A percentile compares a stretch with the other conserved stretches of the same genome.
Conservation (phyloP, 352 stramenopile species). For the Globisporangium megalacanthum region DNA sequence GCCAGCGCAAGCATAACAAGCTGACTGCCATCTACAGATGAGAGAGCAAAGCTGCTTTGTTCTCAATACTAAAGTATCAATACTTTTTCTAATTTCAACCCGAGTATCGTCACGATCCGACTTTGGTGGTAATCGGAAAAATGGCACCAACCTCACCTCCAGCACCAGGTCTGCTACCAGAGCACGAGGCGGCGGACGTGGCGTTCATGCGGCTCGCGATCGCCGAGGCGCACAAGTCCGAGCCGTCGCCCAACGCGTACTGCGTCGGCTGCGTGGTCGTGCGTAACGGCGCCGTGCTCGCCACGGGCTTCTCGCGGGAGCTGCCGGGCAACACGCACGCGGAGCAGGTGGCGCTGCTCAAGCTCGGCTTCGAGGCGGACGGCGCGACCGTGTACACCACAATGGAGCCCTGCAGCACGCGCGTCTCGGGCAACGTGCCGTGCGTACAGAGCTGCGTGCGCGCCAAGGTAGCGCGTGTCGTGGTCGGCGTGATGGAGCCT, state of each 20-base stretch:
- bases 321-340: constrained; percentile 86
- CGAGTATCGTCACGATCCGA: too few species aligned
- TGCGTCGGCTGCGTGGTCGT: constrained; percentile 81
- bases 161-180: neutral
- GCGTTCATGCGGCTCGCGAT: constrained; percentile 76
- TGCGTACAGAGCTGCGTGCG: constrained; percentile 80
- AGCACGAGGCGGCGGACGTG: constrained; percentile 21
- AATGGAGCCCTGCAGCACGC: constrained; percentile 86
- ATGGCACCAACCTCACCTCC: neutral
- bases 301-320: constrained; percentile 79
- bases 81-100: too few species aligned
- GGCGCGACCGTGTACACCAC: constrained; percentile 83
- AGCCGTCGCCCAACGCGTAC: constrained; percentile 67
- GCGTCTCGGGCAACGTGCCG: constrained; percentile 79
- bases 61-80: neutral
- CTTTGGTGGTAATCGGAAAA: neutral
- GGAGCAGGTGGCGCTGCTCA: constrained; percentile 80
- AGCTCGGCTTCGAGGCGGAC: constrained; percentile 64
- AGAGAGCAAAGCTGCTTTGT: neutral
- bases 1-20: constrained; percentile 4
- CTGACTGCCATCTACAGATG: neutral
- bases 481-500: constrained; percentile 83
- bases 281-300: constrained; percentile 46
- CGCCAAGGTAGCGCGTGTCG: constrained; percentile 56
- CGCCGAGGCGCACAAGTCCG: constrained; percentile 70